Conservation (phyloP, 768 basidiomycete species). For the Thelephora aurantiotincta region DNA sequence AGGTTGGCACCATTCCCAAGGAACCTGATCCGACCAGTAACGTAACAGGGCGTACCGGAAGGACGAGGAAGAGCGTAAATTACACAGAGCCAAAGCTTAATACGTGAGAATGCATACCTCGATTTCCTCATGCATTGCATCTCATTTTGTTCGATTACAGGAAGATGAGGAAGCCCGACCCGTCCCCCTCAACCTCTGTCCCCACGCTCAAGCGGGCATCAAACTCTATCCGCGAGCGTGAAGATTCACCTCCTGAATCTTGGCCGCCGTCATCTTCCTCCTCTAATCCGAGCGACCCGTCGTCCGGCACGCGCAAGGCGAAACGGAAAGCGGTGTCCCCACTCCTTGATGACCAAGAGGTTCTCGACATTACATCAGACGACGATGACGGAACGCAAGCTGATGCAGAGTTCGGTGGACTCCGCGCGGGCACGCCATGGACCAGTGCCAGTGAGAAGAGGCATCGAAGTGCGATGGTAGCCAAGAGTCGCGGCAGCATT, state of each 20-base stretch:
- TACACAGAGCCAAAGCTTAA: constrained; percentile 83
- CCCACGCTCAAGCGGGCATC: constrained; percentile 8
- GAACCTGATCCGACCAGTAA: constrained; percentile 18
- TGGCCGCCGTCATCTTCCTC: constrained; percentile 9
- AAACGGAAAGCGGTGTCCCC: neutral
- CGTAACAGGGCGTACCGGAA: constrained; percentile 30
- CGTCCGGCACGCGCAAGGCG: neutral
- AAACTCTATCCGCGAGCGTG: constrained; percentile 15
- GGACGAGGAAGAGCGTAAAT: constrained; percentile 67
- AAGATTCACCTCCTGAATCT: constrained; percentile 4
- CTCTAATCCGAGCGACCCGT: constrained; percentile 1
- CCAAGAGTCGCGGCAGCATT: neutral
- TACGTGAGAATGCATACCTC: constrained; percentile 37
- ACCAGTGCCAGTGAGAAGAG: neutral
- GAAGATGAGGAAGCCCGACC: constrained; percentile 83
- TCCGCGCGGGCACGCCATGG: constrained; percentile 6
- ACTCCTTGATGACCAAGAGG: neutral
- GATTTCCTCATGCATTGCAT: neutral
- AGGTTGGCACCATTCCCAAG: constrained; percentile 19
- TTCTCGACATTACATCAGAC: constrained; percentile 11
- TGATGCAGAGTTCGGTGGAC: constrained; percentile 44
- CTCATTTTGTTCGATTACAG: constrained; percentile 20
- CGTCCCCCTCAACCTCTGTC: constrained; percentile 19
- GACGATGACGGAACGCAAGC: constrained; percentile 62
- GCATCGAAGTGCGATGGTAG: neutral